phyloP scores from a whole-genome alignment of 257 asterid genomes.

The Avicennia marina region DNA sequence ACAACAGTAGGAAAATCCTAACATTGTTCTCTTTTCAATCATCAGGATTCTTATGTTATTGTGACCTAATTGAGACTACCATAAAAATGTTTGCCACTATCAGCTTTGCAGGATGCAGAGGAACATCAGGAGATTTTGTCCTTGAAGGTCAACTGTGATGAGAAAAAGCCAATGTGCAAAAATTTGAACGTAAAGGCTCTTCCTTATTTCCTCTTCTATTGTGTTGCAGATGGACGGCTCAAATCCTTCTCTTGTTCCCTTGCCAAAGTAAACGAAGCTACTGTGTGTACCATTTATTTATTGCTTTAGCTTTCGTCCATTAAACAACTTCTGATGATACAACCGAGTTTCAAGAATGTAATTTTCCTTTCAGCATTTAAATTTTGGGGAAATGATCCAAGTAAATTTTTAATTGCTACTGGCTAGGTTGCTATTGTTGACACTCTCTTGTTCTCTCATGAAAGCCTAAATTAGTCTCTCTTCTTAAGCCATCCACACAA shows the following conservation, averaged over 20 bases:
- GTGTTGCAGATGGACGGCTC: slow-evolving; percentile 92
- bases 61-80: too few species aligned
- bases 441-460: too few species aligned
- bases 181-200: slow-evolving; percentile 88
- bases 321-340: background rate
- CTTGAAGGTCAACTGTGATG: slow-evolving; percentile 85
- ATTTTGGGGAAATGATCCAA: too few species aligned
- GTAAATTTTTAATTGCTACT: too few species aligned
- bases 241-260: slow-evolving; percentile 93
- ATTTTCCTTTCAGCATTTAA: too few species aligned
- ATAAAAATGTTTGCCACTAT: background rate
- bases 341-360: background rate
- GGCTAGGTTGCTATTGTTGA: too few species aligned
- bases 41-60: too few species aligned
- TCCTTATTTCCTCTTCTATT: slow-evolving; percentile 89
- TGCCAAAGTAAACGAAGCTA: slow-evolving; percentile 56
- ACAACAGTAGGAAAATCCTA: too few species aligned
- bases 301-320: background rate
- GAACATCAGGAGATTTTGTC: slow-evolving; percentile 73
- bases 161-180: slow-evolving; percentile 90
- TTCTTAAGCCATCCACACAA: too few species aligned
- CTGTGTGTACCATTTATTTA: background rate
- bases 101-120: slow-evolving; percentile 82
- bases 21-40: too few species aligned
- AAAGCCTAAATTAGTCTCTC: too few species aligned